Conservation (phyloP, 2,329 filamentous ascomycete species). For the Sporothrix mexicana region DNA sequence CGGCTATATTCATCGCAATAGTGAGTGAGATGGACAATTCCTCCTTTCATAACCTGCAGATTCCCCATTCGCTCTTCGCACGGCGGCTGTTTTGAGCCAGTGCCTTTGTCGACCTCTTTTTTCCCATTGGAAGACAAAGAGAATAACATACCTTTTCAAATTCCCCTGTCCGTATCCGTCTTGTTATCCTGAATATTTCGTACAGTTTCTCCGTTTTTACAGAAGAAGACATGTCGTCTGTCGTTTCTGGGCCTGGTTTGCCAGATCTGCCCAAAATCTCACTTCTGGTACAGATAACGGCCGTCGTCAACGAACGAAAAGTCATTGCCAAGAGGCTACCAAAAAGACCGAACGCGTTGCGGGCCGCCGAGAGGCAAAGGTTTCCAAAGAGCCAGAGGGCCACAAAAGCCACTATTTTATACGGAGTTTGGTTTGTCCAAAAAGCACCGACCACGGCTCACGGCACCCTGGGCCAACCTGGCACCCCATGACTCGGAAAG, state of each 20-base stretch:
- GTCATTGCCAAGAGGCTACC: conserved; percentile 14
- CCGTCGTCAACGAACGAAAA: conserved; percentile 6
- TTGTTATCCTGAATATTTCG: not conserved
- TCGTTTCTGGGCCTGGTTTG: not conserved
- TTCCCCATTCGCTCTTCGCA: conserved; percentile 2
- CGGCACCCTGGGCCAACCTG: not conserved
- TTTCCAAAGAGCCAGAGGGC: not conserved
- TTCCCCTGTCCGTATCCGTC: not conserved
- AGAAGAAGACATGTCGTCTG: not conserved
- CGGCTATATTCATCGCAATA: conserved; percentile 18
- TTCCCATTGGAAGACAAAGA: conserved; percentile 18
- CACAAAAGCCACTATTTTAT: not conserved
- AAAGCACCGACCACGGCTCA: no score
- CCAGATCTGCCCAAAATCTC: not conserved
- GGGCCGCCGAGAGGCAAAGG: conserved; percentile 21
- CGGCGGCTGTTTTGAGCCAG: conserved; percentile 15
- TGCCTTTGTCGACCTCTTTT: conserved; percentile 7
- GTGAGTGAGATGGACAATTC: not conserved
- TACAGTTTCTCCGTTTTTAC: not conserved
- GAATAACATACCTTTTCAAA: not conserved
- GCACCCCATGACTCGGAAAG: conserved; percentile 5
- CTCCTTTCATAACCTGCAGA: not conserved
- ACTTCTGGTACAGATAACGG: not conserved
- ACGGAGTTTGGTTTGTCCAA: no score
- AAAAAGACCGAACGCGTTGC: not conserved